Evolutionary conservation across 768 basidiomycete species (phyloP).

Genomic region (Termitomyces sp.): DNA sequence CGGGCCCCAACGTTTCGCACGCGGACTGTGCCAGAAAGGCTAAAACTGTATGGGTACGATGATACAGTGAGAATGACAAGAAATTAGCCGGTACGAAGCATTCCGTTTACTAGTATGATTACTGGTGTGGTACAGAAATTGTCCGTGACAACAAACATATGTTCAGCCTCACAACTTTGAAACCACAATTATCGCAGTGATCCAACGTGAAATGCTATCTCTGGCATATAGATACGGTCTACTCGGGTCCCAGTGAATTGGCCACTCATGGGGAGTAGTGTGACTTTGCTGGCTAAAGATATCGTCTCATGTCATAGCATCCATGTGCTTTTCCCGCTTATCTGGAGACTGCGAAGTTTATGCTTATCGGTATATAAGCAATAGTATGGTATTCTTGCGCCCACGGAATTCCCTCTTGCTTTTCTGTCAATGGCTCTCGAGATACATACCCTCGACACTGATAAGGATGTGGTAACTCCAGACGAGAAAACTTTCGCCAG

Average conservation of each 20-base stretch:
- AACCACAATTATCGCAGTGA: neutral
- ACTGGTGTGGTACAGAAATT: neutral
- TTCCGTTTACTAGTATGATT: neutral
- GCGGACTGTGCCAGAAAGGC: neutral
- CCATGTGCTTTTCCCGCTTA: neutral
- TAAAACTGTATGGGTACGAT: neutral
- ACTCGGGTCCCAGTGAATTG: neutral
- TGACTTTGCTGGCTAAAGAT: neutral
- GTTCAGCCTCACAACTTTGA: neutral
- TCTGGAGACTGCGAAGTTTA: neutral
- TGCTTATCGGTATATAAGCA: neutral
- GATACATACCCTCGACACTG: neutral
- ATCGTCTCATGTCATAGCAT: neutral
- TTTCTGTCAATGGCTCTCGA: conserved; percentile 5
- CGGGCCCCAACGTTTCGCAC: neutral
- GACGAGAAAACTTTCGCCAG: conserved; percentile 23
- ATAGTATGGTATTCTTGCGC: neutral
- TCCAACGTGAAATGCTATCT: neutral
- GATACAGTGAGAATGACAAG: neutral
- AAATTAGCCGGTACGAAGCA: neutral
- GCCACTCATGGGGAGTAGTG: neutral
- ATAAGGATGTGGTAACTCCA: conserved; percentile 4
- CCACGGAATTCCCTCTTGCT: neutral
- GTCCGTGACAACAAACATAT: too few species aligned
- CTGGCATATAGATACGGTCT: neutral